phyloP scores from a whole-genome alignment of 2,329 filamentous ascomycete species.

The Ilyonectria sp. region DNA sequence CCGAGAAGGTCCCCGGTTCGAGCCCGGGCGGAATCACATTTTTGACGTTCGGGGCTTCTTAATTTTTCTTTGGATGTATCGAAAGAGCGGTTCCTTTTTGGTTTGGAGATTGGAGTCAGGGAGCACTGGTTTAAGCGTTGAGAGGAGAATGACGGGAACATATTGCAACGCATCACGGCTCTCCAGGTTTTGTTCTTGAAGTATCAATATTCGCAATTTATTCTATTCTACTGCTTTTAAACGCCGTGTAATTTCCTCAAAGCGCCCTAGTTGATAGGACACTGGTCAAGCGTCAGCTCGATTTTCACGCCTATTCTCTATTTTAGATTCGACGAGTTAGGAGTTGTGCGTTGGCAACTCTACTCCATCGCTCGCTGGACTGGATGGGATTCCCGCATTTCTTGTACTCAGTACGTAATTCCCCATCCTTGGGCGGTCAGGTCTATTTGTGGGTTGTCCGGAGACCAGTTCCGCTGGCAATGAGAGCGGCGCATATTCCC shows the following conservation, averaged over 20 bases:
- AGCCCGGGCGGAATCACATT: slow-evolving; percentile 42
- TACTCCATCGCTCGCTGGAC: background rate
- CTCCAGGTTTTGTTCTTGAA: no score
- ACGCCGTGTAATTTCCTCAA: no score
- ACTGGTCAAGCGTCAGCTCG: background rate
- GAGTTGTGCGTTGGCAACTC: background rate
- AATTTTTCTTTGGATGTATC: background rate
- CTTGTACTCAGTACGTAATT: background rate
- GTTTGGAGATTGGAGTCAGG: background rate
- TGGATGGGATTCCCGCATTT: background rate
- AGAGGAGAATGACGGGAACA: background rate
- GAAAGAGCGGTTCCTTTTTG: background rate
- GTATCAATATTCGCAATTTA: background rate
- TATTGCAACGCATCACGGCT: no score
- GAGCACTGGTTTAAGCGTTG: background rate
- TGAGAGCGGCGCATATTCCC: slow-evolving; percentile 54
- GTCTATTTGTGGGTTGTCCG: slow-evolving; percentile 46
- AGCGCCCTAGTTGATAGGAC: slow-evolving; percentile 5
- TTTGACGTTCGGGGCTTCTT: slow-evolving; percentile 6
- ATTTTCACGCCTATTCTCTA: background rate
- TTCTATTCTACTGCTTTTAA: background rate
- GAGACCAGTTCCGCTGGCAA: slow-evolving; percentile 50
- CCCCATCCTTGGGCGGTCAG: no score
- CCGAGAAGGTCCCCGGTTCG: slow-evolving; percentile 44
- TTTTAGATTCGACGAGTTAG: no score